Evolutionary conservation across 495 filamentous ascomycete genomes (phyloP).

Genomic region (Lepraria neglecta): DNA sequence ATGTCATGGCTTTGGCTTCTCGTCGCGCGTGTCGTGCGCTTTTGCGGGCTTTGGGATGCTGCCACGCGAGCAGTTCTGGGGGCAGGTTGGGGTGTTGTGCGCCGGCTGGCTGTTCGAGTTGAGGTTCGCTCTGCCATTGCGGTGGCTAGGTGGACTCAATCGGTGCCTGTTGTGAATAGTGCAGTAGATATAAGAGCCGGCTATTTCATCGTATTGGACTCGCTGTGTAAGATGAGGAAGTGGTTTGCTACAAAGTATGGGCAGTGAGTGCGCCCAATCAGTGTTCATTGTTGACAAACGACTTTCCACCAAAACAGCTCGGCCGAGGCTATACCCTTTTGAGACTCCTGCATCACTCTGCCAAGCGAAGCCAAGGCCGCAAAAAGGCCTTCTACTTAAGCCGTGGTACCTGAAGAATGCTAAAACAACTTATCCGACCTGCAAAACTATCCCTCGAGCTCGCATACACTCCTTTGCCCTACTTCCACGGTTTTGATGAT

Average conservation of each 20-base stretch:
- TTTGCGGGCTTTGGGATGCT: constrained; percentile 20
- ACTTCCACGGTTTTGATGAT: background rate
- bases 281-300: constrained; percentile 5
- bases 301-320: background rate
- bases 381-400: background rate
- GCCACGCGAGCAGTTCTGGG: constrained; percentile 19
- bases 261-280: background rate
- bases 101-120: constrained; percentile 27
- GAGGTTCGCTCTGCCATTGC: constrained; percentile 33
- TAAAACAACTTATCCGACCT: background rate
- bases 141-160: background rate
- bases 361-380: constrained; percentile 3
- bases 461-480: background rate
- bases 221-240: background rate
- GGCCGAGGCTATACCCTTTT: constrained; percentile 11
- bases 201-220: no score
- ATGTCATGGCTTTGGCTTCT: constrained; percentile 40
- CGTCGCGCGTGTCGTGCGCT: constrained; percentile 27
- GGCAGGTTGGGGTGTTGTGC: constrained; percentile 31
- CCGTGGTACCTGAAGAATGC: constrained; percentile 2
- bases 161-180: background rate
- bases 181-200: no score
- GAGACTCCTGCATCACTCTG: background rate
- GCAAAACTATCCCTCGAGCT: background rate
- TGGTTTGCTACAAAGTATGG: background rate